Evolutionary conservation across 2,329 filamentous ascomycete species (phyloP).

Genomic region (Emmonsiellopsis sp.): DNA sequence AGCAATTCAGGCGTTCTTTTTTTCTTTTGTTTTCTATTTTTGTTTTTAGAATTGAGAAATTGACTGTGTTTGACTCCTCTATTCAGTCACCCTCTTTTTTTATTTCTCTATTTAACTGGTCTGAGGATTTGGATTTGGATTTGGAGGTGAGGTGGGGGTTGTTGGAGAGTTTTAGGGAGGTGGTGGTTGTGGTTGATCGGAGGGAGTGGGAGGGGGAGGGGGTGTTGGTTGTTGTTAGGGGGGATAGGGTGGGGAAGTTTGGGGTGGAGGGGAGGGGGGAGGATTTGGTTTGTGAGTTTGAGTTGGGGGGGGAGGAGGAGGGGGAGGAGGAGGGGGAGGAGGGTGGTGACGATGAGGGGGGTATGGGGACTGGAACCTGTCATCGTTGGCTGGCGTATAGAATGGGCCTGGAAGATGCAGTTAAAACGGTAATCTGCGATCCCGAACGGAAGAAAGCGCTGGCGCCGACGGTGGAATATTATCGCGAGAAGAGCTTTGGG

Average conservation of each 20-base stretch:
- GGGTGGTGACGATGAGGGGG: background rate
- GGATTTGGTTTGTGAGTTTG: too few species aligned
- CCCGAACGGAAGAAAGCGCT: constrained; percentile 2
- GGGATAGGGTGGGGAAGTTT: background rate
- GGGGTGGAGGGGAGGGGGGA: background rate
- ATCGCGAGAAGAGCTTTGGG: constrained; percentile 6
- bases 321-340: too few species aligned
- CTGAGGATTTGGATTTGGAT: background rate
- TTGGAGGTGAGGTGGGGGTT: background rate
- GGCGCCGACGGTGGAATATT: constrained; percentile 1
- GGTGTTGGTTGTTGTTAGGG: background rate
- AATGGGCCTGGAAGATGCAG: constrained; percentile 1
- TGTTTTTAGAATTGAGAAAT: background rate
- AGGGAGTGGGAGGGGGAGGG: background rate
- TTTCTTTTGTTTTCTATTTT: background rate
- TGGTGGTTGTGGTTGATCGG: background rate
- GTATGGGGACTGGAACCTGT: too few species aligned
- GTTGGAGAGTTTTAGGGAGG: background rate
- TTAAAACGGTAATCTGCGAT: constrained; percentile 2
- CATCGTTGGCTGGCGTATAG: background rate
- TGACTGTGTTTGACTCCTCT: background rate
- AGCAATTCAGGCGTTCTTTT: too few species aligned
- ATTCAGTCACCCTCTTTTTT: too few species aligned
- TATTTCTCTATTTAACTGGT: too few species aligned
- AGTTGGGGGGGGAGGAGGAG: background rate